Conservation (phyloP, 179 eudicot species). For the Drosera spatulata region DNA sequence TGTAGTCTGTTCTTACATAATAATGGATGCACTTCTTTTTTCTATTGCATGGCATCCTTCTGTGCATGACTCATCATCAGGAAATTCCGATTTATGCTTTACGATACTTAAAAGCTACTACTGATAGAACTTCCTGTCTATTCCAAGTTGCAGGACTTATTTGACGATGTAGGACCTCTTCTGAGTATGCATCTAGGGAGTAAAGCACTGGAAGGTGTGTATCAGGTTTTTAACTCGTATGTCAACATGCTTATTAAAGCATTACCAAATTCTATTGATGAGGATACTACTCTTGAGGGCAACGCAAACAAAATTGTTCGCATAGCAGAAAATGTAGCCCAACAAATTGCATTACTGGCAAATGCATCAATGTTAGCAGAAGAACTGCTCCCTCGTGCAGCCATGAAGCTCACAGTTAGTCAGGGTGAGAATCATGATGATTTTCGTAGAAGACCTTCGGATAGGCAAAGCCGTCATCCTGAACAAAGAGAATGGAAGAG, state of each 20-base stretch:
- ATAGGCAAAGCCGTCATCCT: conserved; percentile 75
- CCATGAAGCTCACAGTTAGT: conserved; percentile 58
- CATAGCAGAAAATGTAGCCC: conserved; percentile 83
- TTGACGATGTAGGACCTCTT: conserved; percentile 91
- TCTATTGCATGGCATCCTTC: not conserved
- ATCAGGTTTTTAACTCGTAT: conserved; percentile 74
- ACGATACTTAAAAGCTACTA: not conserved
- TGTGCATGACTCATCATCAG: not conserved
- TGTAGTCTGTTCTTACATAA: no score
- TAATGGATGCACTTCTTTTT: not conserved
- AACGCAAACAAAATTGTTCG: conserved; percentile 74
- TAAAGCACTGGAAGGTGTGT: conserved; percentile 83
- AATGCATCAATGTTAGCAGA: conserved; percentile 90
- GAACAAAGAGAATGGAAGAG: conserved; percentile 95
- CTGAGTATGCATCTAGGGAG: conserved; percentile 84
- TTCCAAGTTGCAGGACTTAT: conserved; percentile 55
- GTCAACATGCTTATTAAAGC: conserved; percentile 83
- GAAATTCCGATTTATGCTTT: not conserved
- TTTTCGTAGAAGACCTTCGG: conserved; percentile 47
- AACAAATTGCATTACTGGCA: conserved; percentile 89
- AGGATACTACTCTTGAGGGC: conserved; percentile 65
- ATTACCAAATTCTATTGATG: conserved; percentile 78
- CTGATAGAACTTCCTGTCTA: not conserved
- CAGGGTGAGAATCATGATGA: conserved; percentile 61
- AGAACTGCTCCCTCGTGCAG: conserved; percentile 89